Evolutionary conservation across 1,284 basidiomycete species (phyloP), one percentile per base, ranked within the genome.

Genomic region (Thelephora terrestris): DNA sequence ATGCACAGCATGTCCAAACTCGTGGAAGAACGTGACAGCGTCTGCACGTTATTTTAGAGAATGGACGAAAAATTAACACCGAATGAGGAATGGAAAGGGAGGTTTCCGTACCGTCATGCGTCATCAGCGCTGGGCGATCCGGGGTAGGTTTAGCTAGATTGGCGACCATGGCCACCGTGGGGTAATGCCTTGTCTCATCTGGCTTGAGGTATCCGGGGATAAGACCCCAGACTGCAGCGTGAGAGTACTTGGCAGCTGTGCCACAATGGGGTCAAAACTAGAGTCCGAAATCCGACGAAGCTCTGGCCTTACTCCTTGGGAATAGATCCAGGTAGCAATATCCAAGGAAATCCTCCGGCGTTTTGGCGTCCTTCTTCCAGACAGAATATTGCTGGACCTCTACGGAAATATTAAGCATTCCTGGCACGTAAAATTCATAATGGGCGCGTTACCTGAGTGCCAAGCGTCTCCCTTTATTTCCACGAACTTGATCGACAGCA

Each of bases 1-100:
- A 60, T 92, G 90, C 75, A 91, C 91, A 12, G 88, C 86, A 56
- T 92, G 90, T 0, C 90, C 90, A 79, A 90, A 84, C 62, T 86
- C 83, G 56, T 86, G 82, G 75, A 86, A 86, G 64, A 86, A 85
- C 0, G 82, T 86, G 20, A 84, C 84, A 2, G 85, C 84, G 53
- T 88, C 85, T 32, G 29, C 29, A 32, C n/a, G n/a, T n/a, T n/a
- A 32, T 3, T 10, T 7, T 32, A 3, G 14, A 9, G 14, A 32
- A 32, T 32, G 27, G 10, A 10, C 9, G 3, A 32, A 32, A 5
- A 12, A 6, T 32, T 14, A 32, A 32, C 29, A 10, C 6, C 9
- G 12, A 32, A 32, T 10, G 3, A 3, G 7, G 3, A 32, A 32
- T 32, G 29, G 14, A 32, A 32, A 32, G 29, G 14, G 29, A n/a